Conservation (phyloP, 1,139 yeast genomes). For the Yamadazyma taylorii region DNA sequence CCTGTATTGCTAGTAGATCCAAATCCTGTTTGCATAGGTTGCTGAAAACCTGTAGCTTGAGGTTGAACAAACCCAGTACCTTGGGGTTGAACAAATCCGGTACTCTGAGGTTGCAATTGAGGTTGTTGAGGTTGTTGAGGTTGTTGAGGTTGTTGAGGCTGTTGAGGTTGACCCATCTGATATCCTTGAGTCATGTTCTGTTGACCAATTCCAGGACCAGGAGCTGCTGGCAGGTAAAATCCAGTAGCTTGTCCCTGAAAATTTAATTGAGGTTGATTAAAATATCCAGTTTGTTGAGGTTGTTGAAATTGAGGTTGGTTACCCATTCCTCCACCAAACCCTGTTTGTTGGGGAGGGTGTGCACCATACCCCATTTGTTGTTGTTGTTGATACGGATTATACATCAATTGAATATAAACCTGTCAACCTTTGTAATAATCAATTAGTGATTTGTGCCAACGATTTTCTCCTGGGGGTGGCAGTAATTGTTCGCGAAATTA, state of each 20-base stretch:
- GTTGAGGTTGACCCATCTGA: constrained; percentile 16
- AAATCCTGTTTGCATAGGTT: constrained; percentile 19
- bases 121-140: constrained; percentile 8
- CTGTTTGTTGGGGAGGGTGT: constrained; percentile 20
- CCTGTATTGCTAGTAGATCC: constrained; percentile 30
- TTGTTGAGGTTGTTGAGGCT: constrained; percentile 8
- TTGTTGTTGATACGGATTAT: constrained; percentile 44
- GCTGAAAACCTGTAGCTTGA: constrained; percentile 26
- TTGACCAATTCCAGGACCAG: no score
- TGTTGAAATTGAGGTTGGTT: constrained; percentile 13
- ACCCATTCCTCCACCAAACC: constrained; percentile 16
- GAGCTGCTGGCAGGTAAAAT: constrained; percentile 12
- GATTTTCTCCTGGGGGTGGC: constrained; percentile 1
- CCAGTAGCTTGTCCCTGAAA: constrained; percentile 19
- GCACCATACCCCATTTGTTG: constrained; percentile 21
- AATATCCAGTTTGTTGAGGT: constrained; percentile 1
- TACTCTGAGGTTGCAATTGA: constrained; percentile 18
- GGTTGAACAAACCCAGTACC: constrained; percentile 22
- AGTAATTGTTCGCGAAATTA: no score
- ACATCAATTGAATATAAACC: constrained; percentile 30
- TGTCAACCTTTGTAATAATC: not conserved
- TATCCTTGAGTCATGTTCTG: constrained; percentile 7
- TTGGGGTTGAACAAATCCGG: constrained; percentile 16
- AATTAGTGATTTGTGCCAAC: not conserved
- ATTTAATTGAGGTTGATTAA: constrained; percentile 45